These are phyloP conservation scores for Polychaeton citri DNA, from an alignment of 2,329 filamentous ascomycete species.

Conservation along the genomic window DNA sequence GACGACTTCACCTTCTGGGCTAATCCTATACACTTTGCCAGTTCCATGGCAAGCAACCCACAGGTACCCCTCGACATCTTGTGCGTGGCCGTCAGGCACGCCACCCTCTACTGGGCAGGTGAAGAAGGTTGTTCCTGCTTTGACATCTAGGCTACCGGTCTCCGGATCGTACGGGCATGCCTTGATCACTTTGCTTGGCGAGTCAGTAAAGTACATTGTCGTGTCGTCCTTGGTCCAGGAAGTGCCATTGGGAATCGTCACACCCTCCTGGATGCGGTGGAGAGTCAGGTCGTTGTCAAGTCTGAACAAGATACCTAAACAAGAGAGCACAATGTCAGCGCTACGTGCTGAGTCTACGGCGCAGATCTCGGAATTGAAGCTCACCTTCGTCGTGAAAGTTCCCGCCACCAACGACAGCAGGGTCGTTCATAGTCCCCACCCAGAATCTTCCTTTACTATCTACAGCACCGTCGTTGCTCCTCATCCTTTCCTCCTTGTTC, in stretches of 20 bases:
- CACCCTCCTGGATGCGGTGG: slow-evolving; percentile 45
- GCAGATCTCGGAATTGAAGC: slow-evolving; percentile 1
- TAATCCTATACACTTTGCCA: slow-evolving; percentile 60
- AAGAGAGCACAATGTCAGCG: too few species aligned
- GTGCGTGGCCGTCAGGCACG: slow-evolving; percentile 69
- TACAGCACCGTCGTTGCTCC: slow-evolving; percentile 69
- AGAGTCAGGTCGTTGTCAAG: slow-evolving; percentile 51
- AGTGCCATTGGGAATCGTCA: slow-evolving; percentile 75
- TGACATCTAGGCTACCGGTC: slow-evolving; percentile 52
- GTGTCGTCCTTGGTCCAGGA: slow-evolving; percentile 63
- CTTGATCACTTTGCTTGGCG: slow-evolving; percentile 55
- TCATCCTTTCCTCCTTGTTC: slow-evolving; percentile 32
- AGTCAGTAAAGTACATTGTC: slow-evolving; percentile 75
- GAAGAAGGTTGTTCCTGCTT: slow-evolving; percentile 61
- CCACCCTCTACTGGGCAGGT: slow-evolving; percentile 49
- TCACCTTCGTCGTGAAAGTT: slow-evolving; percentile 24
- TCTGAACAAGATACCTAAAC: slow-evolving; percentile 56
- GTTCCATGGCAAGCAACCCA: slow-evolving; percentile 84
- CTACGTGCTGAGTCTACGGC: too few species aligned
- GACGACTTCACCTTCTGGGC: slow-evolving; percentile 53
- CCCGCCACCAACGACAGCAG: slow-evolving; percentile 23
- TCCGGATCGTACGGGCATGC: slow-evolving; percentile 58
- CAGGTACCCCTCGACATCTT: slow-evolving; percentile 73
- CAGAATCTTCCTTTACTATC: slow-evolving; percentile 74
- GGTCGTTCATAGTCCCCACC: slow-evolving; percentile 78